Evolutionary conservation across 768 basidiomycete genomes (phyloP), one percentile per base, ranked within the genome.

Genomic region (Filobasidium floriforme): DNA sequence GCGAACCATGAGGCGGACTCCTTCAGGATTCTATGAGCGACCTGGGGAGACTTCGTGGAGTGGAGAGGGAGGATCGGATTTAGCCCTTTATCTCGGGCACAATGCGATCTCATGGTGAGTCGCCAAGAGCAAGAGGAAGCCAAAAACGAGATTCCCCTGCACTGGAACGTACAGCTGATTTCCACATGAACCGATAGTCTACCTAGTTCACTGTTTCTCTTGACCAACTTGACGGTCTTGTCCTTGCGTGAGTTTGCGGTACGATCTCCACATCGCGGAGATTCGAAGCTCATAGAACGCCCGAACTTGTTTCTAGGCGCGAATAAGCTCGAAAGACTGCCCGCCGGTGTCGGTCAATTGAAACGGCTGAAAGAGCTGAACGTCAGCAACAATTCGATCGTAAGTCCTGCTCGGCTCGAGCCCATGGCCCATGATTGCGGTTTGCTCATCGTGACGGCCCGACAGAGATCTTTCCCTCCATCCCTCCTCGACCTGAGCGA

Each of bases 201-300:
- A 3, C 77, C 77, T 4, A 73, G 68, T 40, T 73, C 77, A 1
- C 54, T 78, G 54, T 78, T 78, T 60, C 74, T 75, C 22, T 66
- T 78, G 1, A 52, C 69, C 1, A 76, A 76, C 62, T 66, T 78
- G 19, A 73, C 72, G 4, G 61, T 73, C 12, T 66, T 76, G 10
- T 69, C 69, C 57, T 63, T 78, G 12, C 62, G 77, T 73, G 29
- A 69, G 74, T 71, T 14, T 18, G 15, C 24, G 26, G 1, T 43
- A 14, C 43, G 1, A 18, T 19, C 14, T 26, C 28, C 2, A n/a
- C n/a, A n/a, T n/a, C n/a, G n/a, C n/a, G n/a, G 46, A 37, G 44
- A 18, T 29, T 60, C 5, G 29, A 28, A 15, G 9, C 43, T 43
- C 65, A 60, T 63, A 11, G 26, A n/a, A 59, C 43, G 32, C 10